Evolutionary conservation across 305 asterid genomes (phyloP), one percentile per base, ranked within the genome.

Genomic region (Withania somnifera): DNA sequence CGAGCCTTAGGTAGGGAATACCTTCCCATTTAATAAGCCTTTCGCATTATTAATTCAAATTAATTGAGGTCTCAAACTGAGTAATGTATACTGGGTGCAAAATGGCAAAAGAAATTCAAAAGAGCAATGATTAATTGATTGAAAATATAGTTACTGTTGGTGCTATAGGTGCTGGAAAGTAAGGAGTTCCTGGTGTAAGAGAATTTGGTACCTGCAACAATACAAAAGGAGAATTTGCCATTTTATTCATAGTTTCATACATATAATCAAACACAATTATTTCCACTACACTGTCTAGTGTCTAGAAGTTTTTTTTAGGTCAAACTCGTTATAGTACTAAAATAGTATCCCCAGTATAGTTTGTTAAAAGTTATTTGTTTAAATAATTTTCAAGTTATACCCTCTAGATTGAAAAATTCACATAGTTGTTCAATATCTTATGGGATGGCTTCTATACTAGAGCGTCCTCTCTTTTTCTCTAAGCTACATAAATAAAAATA

Each of bases 171-270:
- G 89, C 86, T 77, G 89, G 92, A 84, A 82, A 91, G 87, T 84
- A 90, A 81, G 90, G 88, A 14, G 89, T 84, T 81, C 91, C 91
- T 50, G 89, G 87, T 17, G 89, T 86, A 50, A 73, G 79, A 73
- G 79, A 47, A 73, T 73, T 73, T 24, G 90, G 88, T 81, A 87
- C 90, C 93, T 91, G 47, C 45, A 79, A 1, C 56, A 69, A 51
- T 36, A 67, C 36, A 47, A 73, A 73, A 50, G 15, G 10, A 45
- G 61, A 68, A 22, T 81, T 66, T 28, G 64, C 45, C 45, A 34
- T 50, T 30, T 61, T 30, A 66, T 15, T 78, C 36, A n/a, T n/a
- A n/a, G n/a, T n/a, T n/a, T n/a, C n/a, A 26, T 57, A 5, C 13
- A 34, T 20, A 20, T 2, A 78, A n/a, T 13, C 20, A 78, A 78